A percentile compares a stretch with the other conserved stretches of the same genome.
These are phyloP conservation scores for Picocystis sp. DNA, from an alignment of 163 green algal genomes.

Conservation along the genomic window DNA sequence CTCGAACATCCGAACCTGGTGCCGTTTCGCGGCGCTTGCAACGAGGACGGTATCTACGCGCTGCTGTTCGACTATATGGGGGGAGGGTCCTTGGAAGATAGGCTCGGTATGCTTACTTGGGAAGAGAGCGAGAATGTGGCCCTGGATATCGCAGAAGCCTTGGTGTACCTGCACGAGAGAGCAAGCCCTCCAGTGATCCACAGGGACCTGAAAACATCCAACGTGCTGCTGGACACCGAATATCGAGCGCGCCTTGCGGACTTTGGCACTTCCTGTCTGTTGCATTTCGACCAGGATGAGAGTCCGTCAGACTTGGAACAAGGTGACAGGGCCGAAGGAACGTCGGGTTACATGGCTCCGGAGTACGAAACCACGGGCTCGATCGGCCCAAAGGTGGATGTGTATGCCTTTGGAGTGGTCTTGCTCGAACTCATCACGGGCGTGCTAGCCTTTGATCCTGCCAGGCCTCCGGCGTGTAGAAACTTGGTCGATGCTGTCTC, in stretches of 20 bases:
- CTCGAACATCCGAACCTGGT: too few species aligned
- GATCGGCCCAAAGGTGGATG: slow-evolving; percentile 22
- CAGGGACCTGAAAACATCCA: slow-evolving; percentile 55
- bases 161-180: slow-evolving; percentile 63
- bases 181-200: slow-evolving; percentile 58
- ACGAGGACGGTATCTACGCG: too few species aligned
- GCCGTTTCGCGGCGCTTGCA: too few species aligned
- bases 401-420: slow-evolving; percentile 25
- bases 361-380: slow-evolving; percentile 19
- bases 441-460: slow-evolving; percentile 6
- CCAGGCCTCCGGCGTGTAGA: slow-evolving; percentile 1
- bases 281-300: too few species aligned
- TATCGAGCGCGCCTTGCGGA: slow-evolving; percentile 61
- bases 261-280: slow-evolving; percentile 67
- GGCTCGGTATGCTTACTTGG: too few species aligned
- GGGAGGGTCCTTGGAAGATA: too few species aligned
- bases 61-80: too few species aligned
- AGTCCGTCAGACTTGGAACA: too few species aligned
- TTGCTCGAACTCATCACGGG: slow-evolving; percentile 25
- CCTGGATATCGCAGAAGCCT: slow-evolving; percentile 35
- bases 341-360: slow-evolving; percentile 13
- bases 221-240: slow-evolving; percentile 47
- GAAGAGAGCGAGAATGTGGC: too few species aligned
- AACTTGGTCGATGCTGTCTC: background rate
- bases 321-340: too few species aligned